phyloP scores from a whole-genome alignment of 2,329 filamentous ascomycete species.

The Thelonectria rubi region DNA sequence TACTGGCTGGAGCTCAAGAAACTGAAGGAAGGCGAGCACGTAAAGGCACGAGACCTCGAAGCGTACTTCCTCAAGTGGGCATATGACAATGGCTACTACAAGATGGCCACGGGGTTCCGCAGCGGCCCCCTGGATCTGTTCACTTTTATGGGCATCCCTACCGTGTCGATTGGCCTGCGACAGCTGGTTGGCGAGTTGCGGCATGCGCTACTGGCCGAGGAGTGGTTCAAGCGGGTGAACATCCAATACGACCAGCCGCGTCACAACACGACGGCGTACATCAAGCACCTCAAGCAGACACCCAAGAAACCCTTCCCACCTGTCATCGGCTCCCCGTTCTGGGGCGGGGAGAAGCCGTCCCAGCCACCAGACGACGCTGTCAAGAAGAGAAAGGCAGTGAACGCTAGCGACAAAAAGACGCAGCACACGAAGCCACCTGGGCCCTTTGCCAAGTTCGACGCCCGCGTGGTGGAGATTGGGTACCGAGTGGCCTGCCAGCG shows the following conservation, averaged over 20 bases:
- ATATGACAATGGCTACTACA: not conserved
- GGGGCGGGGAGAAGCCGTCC: no score
- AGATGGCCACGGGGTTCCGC: not conserved
- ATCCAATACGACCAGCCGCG: not conserved
- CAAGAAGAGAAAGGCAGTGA: no score
- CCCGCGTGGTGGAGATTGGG: no score
- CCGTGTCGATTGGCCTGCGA: not conserved
- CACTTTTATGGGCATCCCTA: not conserved
- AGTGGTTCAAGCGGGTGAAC: not conserved
- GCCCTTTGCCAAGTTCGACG: no score
- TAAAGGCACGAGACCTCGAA: not conserved
- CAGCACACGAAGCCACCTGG: no score
- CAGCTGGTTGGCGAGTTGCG: not conserved
- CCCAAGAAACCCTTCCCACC: no score
- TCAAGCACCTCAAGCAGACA: not conserved
- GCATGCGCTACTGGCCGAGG: not conserved
- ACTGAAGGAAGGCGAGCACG: not conserved
- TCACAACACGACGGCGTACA: not conserved
- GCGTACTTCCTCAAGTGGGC: not conserved
- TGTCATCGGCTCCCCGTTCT: no score
- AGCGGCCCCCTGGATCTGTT: not conserved
- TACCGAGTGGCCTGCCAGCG: no score
- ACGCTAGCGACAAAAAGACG: no score
- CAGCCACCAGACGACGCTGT: no score
- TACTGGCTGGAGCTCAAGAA: not conserved